Percentiles rank a stretch among this genome's conserved stretches.
Conservation (phyloP, 495 filamentous ascomycete genomes). For the Neurospora tetraspora region DNA sequence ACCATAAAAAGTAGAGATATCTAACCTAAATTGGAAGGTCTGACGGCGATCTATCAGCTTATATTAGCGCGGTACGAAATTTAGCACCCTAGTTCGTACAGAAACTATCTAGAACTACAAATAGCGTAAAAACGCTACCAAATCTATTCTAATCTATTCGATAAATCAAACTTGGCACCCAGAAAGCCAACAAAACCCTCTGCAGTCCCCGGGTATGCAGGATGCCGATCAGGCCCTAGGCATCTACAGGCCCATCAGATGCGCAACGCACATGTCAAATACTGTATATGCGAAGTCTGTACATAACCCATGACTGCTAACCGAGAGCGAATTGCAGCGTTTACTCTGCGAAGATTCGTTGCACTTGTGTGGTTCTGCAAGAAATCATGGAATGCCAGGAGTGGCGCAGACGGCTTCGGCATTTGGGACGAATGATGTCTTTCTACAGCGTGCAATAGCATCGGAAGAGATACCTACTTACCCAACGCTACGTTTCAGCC, state of each 20-base stretch:
- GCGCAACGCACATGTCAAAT: neutral
- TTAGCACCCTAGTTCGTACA: no score
- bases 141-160: no score
- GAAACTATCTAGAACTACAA: no score
- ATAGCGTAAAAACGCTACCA: no score
- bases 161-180: no score
- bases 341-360: neutral
- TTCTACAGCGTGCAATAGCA: neutral
- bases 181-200: no score
- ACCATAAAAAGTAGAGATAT: no score
- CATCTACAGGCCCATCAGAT: neutral
- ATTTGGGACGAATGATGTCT: neutral
- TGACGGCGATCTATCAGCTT: no score
- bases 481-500: neutral
- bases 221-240: no score
- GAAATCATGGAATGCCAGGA: neutral
- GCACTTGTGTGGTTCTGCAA: neutral
- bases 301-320: neutral
- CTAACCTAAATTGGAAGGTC: no score
- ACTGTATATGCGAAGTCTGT: neutral
- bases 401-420: neutral
- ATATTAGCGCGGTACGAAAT: no score
- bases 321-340: neutral
- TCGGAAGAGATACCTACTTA: neutral
- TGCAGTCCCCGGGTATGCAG: no score